Evolutionary conservation across 164 flowering plant species (phyloP).

Genomic region (Liquidambar formosana): DNA sequence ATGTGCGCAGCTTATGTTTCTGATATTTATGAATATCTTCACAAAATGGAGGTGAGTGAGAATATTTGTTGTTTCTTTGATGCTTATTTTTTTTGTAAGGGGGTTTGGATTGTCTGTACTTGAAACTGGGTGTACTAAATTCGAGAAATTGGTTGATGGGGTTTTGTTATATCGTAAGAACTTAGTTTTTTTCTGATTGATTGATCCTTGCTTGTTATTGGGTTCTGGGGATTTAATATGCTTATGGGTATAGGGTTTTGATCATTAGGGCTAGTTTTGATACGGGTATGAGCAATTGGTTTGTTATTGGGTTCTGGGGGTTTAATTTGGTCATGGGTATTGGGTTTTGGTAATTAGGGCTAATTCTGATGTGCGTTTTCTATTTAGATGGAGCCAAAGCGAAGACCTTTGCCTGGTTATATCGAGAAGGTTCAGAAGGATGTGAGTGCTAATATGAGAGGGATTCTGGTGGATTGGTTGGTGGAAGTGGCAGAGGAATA

Average conservation of each 20-base stretch:
- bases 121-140: background rate
- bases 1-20: slow-evolving; percentile 35
- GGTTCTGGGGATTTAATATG: background rate
- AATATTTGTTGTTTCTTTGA: too few species aligned
- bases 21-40: slow-evolving; percentile 41
- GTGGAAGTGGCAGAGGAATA: slow-evolving; percentile 82
- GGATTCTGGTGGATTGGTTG: slow-evolving; percentile 72
- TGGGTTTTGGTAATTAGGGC: background rate
- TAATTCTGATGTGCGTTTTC: slow-evolving; percentile 1
- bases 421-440: slow-evolving; percentile 62
- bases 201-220: too few species aligned
- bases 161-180: background rate
- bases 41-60: slow-evolving; percentile 36
- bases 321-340: background rate
- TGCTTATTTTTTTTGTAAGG: background rate
- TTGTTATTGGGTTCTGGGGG: background rate
- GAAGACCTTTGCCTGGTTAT: slow-evolving; percentile 57
- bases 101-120: background rate
- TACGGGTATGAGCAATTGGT: background rate
- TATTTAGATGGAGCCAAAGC: slow-evolving; percentile 43
- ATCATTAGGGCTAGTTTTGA: too few species aligned
- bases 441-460: slow-evolving; percentile 60
- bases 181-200: too few species aligned
- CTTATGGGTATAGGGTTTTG: background rate
- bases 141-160: background rate